These are phyloP conservation scores for Aspergillus fijiensis DNA, from an alignment of 2,329 filamentous ascomycete species.

Conservation along the genomic window DNA sequence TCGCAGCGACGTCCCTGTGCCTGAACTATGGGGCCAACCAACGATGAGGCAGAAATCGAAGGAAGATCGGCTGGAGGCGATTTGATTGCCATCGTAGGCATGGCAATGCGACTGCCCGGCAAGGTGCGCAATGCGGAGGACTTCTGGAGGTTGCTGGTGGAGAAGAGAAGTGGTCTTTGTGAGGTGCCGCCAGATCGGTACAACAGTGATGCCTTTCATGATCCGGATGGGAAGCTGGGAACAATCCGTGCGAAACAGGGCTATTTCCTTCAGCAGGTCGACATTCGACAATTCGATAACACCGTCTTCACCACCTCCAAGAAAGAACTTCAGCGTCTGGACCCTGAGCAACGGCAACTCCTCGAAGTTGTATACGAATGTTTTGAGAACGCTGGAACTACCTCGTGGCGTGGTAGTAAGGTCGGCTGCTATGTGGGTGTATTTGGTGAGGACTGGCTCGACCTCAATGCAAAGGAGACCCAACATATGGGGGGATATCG, in stretches of 20 bases:
- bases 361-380: slow-evolving; percentile 35
- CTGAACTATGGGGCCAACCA: too few species aligned
- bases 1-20: too few species aligned
- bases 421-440: slow-evolving; percentile 29
- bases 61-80: too few species aligned
- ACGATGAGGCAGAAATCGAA: too few species aligned
- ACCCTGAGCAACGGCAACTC: slow-evolving; percentile 36
- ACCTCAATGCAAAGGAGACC: slow-evolving; percentile 18
- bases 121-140: slow-evolving; percentile 16
- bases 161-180: slow-evolving; percentile 16
- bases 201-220: slow-evolving; percentile 25
- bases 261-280: slow-evolving; percentile 30
- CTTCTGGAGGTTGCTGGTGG: slow-evolving; percentile 25
- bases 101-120: slow-evolving; percentile 22
- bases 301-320: slow-evolving; percentile 27
- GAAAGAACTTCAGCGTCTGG: slow-evolving; percentile 25
- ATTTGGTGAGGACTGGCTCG: slow-evolving; percentile 28
- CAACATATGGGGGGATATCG: slow-evolving; percentile 11
- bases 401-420: slow-evolving; percentile 30
- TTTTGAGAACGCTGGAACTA: slow-evolving; percentile 31
- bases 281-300: slow-evolving; percentile 26
- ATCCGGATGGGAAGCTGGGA: slow-evolving; percentile 14
- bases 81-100: slow-evolving; percentile 11
- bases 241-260: slow-evolving; percentile 13
- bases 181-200: slow-evolving; percentile 25